A percentile compares a stretch with the other conserved stretches of the same genome.
Evolutionary conservation across 140 eudicot genomes (phyloP).

Genomic region (Ambrosia hybrid): DNA sequence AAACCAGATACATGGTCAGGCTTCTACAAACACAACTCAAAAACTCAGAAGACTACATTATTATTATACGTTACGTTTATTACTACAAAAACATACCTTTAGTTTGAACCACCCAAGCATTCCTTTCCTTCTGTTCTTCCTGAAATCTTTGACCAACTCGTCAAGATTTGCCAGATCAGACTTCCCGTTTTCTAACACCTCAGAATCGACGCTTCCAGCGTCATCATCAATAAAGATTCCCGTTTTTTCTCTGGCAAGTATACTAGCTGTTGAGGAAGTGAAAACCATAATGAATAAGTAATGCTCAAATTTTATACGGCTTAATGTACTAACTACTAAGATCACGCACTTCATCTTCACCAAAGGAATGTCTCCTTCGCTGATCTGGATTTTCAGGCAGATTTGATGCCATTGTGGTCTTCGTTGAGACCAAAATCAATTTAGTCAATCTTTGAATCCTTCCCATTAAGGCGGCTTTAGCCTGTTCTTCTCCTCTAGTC

Average conservation of each 20-base stretch:
- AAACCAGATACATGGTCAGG: slow-evolving; percentile 52
- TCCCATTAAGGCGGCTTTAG: slow-evolving; percentile 85
- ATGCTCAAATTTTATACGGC: not conserved
- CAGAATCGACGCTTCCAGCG: slow-evolving; percentile 68
- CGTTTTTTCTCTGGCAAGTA: slow-evolving; percentile 84
- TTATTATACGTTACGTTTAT: not conserved
- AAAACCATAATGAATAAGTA: slow-evolving; percentile 13
- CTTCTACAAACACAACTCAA: slow-evolving; percentile 45
- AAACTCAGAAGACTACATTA: not conserved
- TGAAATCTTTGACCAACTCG: slow-evolving; percentile 69
- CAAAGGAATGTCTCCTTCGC: slow-evolving; percentile 78
- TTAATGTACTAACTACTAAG: slow-evolving; percentile 3
- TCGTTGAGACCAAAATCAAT: slow-evolving; percentile 78
- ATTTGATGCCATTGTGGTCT: slow-evolving; percentile 55
- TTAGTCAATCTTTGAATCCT: slow-evolving; percentile 88
- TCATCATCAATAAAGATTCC: slow-evolving; percentile 61
- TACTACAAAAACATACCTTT: slow-evolving; percentile 41
- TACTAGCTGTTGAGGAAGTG: slow-evolving; percentile 46
- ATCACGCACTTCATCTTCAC: slow-evolving; percentile 79
- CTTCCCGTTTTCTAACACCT: slow-evolving; percentile 48
- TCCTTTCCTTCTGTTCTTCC: slow-evolving; percentile 63
- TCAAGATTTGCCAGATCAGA: slow-evolving; percentile 58
- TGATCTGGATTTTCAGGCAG: slow-evolving; percentile 48
- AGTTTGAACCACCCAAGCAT: slow-evolving; percentile 90
- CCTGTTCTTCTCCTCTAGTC: slow-evolving; percentile 91